phyloP scores from a whole-genome alignment of 228 moss, liverwort and hornwort genomes.

The Sphagnum magellanicum region DNA sequence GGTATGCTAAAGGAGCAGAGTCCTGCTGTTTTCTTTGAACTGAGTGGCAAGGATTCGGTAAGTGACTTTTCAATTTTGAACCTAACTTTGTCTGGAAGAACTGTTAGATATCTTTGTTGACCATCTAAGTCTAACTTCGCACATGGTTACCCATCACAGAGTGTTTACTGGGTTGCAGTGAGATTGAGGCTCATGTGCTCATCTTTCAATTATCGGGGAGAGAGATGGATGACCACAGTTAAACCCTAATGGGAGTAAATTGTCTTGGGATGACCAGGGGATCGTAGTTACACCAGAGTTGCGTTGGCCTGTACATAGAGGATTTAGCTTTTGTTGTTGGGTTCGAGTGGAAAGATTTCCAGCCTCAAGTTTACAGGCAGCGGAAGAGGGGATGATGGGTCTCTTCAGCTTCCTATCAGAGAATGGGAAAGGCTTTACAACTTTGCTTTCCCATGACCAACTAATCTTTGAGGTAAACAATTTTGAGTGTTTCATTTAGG shows the following conservation, averaged over 20 bases:
- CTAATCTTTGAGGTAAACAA: slow-evolving; percentile 53
- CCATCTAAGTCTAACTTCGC: neutral
- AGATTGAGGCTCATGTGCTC: too few species aligned
- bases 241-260: too few species aligned
- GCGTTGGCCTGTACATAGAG: slow-evolving; percentile 63
- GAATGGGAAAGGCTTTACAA: slow-evolving; percentile 69
- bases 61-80: slow-evolving; percentile 8
- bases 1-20: slow-evolving; percentile 85
- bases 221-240: too few species aligned
- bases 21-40: slow-evolving; percentile 76
- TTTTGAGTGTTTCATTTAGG: slow-evolving; percentile 1
- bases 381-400: slow-evolving; percentile 56
- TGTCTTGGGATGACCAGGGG: slow-evolving; percentile 22
- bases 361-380: slow-evolving; percentile 30
- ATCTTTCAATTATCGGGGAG: too few species aligned
- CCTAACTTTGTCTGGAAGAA: neutral
- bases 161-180: too few species aligned
- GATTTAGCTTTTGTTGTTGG: slow-evolving; percentile 77
- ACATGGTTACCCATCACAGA: too few species aligned
- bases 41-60: slow-evolving; percentile 76
- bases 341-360: slow-evolving; percentile 61
- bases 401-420: slow-evolving; percentile 78
- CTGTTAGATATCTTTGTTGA: neutral
- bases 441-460: slow-evolving; percentile 55
- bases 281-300: slow-evolving; percentile 64